Conservation (phyloP, 352 stramenopile genomes). For the Phytophthora sp. region DNA sequence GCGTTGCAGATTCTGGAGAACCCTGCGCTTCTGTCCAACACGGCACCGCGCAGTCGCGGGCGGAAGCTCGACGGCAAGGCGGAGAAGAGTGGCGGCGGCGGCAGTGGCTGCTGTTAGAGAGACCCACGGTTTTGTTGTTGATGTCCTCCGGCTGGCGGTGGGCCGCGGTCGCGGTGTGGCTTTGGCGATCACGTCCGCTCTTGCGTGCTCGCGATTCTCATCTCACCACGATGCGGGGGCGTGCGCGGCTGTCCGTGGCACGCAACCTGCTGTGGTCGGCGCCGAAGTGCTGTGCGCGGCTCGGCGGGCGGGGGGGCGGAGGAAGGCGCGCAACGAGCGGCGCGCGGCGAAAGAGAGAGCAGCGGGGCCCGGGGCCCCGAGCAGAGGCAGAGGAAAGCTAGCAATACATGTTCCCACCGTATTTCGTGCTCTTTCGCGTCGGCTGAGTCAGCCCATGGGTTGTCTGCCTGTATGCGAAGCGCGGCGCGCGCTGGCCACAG, state of each 20-base stretch:
- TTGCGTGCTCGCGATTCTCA: conserved; percentile 24
- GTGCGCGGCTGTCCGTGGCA: conserved; percentile 5
- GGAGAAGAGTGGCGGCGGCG: conserved; percentile 60
- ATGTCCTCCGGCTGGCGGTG: conserved; percentile 12
- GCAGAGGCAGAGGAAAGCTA: conserved; percentile 23
- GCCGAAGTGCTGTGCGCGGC: conserved; percentile 4
- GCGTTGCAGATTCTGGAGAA: conserved; percentile 88
- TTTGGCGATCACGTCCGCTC: conserved; percentile 1
- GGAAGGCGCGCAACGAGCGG: too few species aligned
- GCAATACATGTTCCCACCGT: conserved; percentile 33
- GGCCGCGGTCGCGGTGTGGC: neutral
- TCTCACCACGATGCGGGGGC: conserved; percentile 15
- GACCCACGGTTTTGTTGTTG: conserved; percentile 35
- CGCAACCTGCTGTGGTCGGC: conserved; percentile 14
- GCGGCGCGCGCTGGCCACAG: conserved; percentile 5
- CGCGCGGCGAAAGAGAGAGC: neutral
- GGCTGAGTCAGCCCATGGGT: conserved; percentile 12
- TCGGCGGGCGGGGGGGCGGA: too few species aligned
- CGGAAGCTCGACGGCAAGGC: conserved; percentile 63
- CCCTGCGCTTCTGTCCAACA: conserved; percentile 89
- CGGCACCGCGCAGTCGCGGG: conserved; percentile 69
- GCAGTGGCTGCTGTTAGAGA: conserved; percentile 64
- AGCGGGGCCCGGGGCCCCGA: neutral
- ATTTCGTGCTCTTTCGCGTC: conserved; percentile 9
- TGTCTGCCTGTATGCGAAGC: conserved; percentile 10